Evolutionary conservation across 495 filamentous ascomycete species (phyloP).

Genomic region (Neurospora tetraspora): DNA sequence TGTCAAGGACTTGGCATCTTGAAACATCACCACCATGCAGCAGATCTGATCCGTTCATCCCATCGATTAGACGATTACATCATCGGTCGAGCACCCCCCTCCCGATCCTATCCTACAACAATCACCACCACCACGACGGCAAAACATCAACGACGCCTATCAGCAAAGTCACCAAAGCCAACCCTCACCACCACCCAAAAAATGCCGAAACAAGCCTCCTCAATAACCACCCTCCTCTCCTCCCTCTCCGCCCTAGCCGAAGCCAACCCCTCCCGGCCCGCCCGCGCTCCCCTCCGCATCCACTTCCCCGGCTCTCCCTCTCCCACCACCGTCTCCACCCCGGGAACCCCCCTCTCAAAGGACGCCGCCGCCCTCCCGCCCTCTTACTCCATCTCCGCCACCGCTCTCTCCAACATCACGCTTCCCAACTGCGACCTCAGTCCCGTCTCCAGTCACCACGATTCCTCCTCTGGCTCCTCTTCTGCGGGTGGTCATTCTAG

Average conservation of each 20-base stretch:
- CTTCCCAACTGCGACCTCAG: slow-evolving; percentile 9
- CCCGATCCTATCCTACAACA: neutral
- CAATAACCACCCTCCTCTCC: slow-evolving; percentile 9
- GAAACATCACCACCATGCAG: neutral
- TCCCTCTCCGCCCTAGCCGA: slow-evolving; percentile 9
- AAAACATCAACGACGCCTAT: neutral
- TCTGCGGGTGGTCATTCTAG: neutral
- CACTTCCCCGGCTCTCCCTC: slow-evolving; percentile 11
- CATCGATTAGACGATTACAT: neutral
- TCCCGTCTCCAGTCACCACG: slow-evolving; percentile 11
- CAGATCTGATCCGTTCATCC: neutral
- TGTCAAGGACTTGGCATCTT: neutral
- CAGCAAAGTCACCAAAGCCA: neutral
- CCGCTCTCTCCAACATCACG: slow-evolving; percentile 12
- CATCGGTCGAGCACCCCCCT: neutral
- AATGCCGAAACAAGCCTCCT: slow-evolving; percentile 14
- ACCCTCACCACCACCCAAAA: slow-evolving; percentile 7
- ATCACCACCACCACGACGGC: neutral
- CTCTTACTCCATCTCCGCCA: slow-evolving; percentile 13
- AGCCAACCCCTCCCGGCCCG: neutral
- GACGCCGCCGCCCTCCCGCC: slow-evolving; percentile 5
- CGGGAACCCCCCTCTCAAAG: slow-evolving; percentile 10
- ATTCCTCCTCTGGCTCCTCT: neutral
- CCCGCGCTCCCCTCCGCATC: slow-evolving; percentile 12
- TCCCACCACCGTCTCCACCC: slow-evolving; percentile 7